A percentile compares a stretch with the other conserved stretches of the same genome.
Conservation (phyloP, 495 filamentous ascomycete genomes). For the Coniosporium apollinis region DNA sequence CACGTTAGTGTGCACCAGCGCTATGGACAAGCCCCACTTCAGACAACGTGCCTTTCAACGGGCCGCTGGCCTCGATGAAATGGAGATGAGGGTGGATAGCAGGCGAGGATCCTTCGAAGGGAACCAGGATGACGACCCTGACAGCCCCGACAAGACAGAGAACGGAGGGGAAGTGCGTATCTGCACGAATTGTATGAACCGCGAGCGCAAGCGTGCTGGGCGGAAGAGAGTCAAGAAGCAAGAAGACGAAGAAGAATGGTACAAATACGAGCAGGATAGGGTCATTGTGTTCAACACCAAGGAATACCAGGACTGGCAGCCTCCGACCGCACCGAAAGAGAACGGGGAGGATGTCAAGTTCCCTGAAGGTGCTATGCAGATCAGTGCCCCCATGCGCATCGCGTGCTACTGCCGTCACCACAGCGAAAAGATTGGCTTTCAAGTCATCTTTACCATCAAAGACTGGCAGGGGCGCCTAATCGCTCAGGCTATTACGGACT, state of each 20-base stretch:
- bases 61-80: constrained; percentile 29
- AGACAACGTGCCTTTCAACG: constrained; percentile 46
- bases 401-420: constrained; percentile 95
- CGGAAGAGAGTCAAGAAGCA: constrained; percentile 80
- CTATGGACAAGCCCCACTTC: constrained; percentile 60
- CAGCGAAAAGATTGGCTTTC: constrained; percentile 76
- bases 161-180: constrained; percentile 81
- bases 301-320: constrained; percentile 76
- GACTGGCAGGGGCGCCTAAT: constrained; percentile 56
- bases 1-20: constrained; percentile 75
- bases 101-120: constrained; percentile 22
- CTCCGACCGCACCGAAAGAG: constrained; percentile 30
- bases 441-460: constrained; percentile 86
- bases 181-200: constrained; percentile 63
- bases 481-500: constrained; percentile 67
- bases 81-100: constrained; percentile 24
- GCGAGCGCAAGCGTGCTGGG: constrained; percentile 73
- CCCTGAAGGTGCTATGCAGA: constrained; percentile 48
- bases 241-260: constrained; percentile 71
- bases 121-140: constrained; percentile 14
- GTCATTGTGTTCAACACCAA: constrained; percentile 87
- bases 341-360: constrained; percentile 8
- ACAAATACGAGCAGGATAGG: constrained; percentile 54
- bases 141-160: constrained; percentile 50
- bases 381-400: constrained; percentile 84